These are phyloP conservation scores for Citrus unshiu DNA, from an alignment of 345 rosid species.

Conservation along the genomic window DNA sequence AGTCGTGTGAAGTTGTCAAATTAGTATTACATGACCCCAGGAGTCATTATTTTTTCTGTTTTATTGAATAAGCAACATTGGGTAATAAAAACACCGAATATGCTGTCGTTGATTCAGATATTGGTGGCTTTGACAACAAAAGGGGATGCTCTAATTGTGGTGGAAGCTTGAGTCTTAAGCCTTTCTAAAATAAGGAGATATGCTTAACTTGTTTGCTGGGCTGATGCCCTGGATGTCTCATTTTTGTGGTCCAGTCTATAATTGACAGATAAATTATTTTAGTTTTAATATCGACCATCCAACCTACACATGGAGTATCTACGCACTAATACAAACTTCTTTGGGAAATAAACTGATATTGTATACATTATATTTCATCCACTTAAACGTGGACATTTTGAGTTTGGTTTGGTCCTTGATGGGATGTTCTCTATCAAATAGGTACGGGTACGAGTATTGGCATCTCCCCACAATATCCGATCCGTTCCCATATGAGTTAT, in stretches of 20 bases:
- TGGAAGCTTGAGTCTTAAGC: background rate
- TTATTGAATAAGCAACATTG: background rate
- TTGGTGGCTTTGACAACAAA: background rate
- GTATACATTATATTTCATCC: too few relatives aligned
- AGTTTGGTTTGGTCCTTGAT: too few relatives aligned
- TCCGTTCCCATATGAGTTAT: too few relatives aligned
- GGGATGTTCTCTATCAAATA: too few relatives aligned
- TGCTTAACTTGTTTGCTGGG: background rate
- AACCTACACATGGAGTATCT: too few relatives aligned
- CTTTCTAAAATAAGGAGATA: background rate
- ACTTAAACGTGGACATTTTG: too few relatives aligned
- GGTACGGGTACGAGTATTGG: too few relatives aligned
- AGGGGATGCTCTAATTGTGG: background rate
- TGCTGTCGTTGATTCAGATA: background rate
- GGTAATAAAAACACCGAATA: too few relatives aligned
- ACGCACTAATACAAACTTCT: too few relatives aligned
- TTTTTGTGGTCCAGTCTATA: background rate
- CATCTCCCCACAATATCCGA: too few relatives aligned
- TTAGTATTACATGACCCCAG: background rate
- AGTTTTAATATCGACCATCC: too few relatives aligned
- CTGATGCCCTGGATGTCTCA: background rate
- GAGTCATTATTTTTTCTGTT: background rate
- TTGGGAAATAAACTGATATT: too few relatives aligned
- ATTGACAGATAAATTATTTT: background rate
- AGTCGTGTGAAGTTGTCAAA: background rate